Conservation (phyloP, 2,329 filamentous ascomycete species). For the Arthrobotrys pseudoclavata region DNA sequence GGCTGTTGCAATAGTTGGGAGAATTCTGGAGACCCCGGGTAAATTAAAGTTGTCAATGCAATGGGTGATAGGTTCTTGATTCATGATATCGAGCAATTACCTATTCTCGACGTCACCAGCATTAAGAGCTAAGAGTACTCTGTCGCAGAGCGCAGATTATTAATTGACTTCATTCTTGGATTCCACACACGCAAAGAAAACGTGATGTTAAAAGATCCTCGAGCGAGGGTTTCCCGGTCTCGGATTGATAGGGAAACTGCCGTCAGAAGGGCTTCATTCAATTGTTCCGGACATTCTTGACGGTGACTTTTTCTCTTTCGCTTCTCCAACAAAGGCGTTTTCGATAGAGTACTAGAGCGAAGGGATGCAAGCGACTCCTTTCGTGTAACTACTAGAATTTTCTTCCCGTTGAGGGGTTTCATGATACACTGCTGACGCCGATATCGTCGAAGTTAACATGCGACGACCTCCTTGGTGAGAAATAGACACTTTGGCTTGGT, state of each 20-base stretch:
- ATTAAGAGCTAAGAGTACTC: background rate
- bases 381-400: background rate
- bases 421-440: slow-evolving; percentile 52
- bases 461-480: slow-evolving; percentile 36
- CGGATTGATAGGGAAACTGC: slow-evolving; percentile 53
- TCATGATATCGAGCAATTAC: slow-evolving; percentile 8
- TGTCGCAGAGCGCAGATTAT: background rate
- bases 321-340: slow-evolving; percentile 39
- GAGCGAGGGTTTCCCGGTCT: slow-evolving; percentile 15
- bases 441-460: slow-evolving; percentile 20
- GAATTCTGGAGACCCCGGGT: background rate
- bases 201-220: slow-evolving; percentile 15
- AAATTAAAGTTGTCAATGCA: background rate
- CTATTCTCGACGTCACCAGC: slow-evolving; percentile 5
- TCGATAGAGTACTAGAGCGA: slow-evolving; percentile 43
- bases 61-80: background rate
- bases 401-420: slow-evolving; percentile 18
- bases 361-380: slow-evolving; percentile 42
- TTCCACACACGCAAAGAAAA: background rate
- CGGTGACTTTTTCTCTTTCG: slow-evolving; percentile 43
- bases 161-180: slow-evolving; percentile 13
- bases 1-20: slow-evolving; percentile 2
- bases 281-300: slow-evolving; percentile 50
- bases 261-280: slow-evolving; percentile 23
- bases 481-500: slow-evolving; percentile 3